Evolutionary conservation across 192 early-diverging fungal genomes (phyloP), one percentile per base, ranked within the genome.

Genomic region (Coemansia sp.): DNA sequence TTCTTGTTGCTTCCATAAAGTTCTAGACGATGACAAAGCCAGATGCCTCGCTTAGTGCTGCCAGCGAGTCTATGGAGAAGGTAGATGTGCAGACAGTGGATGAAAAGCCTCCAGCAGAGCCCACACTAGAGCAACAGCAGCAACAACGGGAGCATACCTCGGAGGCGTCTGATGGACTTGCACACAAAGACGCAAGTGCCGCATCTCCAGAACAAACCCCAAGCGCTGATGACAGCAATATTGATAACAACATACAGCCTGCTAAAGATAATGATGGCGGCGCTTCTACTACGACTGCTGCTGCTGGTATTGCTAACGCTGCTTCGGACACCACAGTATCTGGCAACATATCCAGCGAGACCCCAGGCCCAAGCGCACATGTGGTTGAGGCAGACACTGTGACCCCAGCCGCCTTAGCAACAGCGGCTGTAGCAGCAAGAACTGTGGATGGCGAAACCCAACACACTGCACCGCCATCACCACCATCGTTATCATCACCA

Each of bases 21-120:
- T 52, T 8, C 6, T 22, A 52, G 61, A 46, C 8, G 6, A 62
- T 62, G 61, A 46, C 43, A 62, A 62, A 62, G 61, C 61, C 61
- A 26, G 61, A 46, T 11, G 49, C 47, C 10, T 6, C 10, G 6
- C 19, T 16, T 61, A 40, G 21, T 16, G 59, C 40, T 32, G 41
- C 12, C 41, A 43, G 59, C 40, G 54, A 56, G 54, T 18, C 36
- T 41, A 18, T 18, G 41, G 41, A 61, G n/a, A 42, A 61, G 36
- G 21, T 56, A 10, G 32, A 47, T 42, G 18, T 9, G 16, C 19
- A 13, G 52, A 41, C 41, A 57, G 22, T 40, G n/a, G 61, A 13
- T 3, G 46, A 47, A 39, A 37, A 47, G n/a, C 12, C 46, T 15
- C n/a, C n/a, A n/a, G 32, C 32, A 32, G 32, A 32, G 32, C 32